Evolutionary conservation across 495 filamentous ascomycete species (phyloP), one percentile per base, ranked within the genome.

Genomic region (Hypoxylon perforatum): DNA sequence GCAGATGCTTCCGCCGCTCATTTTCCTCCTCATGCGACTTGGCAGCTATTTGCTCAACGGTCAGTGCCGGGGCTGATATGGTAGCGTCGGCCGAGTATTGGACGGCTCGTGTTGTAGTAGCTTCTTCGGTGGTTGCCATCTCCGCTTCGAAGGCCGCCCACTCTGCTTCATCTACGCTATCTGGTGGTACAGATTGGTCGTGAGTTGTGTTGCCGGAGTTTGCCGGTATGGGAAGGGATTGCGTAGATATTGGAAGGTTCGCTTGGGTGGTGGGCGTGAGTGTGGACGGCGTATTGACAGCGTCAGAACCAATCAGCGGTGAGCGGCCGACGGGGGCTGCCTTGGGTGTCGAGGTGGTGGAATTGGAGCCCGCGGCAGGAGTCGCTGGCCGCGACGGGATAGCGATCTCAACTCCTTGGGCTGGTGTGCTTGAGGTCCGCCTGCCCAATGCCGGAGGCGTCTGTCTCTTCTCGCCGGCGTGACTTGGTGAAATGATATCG

Each of bases 141-240:
- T 97, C 94, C 14, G 92, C 90, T 76, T 97, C 91, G 72, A 97
- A 97, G 42, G 92, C 91, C 0, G 91, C 92, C 92, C 93, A 96
- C 76, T 94, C 91, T 51, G 90, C 88, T 69, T 97, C 93, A 73
- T 94, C 87, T 5, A 96, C 77, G 53, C 60, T 57, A 71, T 71
- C 44, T 23, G 48, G 55, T 23, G 48, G 55, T 14, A 57, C 30
- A 15, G 71, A 23, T 45, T 66, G 42, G 19, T 51, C 28, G 38
- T 63, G 21, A 19, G 61, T 23, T 12, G 57, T 55, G 21, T 52
- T 44, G 33, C 63, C 52, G 28, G 67, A 19, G 15, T 49, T 22
- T 14, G 74, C 51, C 9, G 69, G 63, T 9, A 33, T 30, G 18
- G 58, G 1, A n/a, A 67, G 50, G 9, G 45, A 41, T 21, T 74